Evolutionary conservation across 768 basidiomycete genomes (phyloP).

Genomic region (Gyrodon lividus): DNA sequence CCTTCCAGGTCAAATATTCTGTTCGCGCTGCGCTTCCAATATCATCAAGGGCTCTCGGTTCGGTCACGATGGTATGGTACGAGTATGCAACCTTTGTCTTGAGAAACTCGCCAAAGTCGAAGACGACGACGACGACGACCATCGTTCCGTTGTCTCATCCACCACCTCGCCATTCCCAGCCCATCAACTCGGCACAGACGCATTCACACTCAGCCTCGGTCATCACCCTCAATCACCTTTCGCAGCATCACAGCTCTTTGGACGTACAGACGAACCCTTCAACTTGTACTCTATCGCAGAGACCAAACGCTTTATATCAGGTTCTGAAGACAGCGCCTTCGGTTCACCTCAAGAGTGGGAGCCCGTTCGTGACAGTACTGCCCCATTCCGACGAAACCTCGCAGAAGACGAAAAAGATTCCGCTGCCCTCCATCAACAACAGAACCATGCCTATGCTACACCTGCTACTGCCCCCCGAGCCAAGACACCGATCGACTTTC

Average conservation of each 20-base stretch:
- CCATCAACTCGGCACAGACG: constrained; percentile 65
- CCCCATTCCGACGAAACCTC: constrained; percentile 73
- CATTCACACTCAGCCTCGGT: constrained; percentile 36
- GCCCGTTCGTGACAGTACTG: constrained; percentile 52
- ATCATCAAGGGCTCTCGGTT: constrained; percentile 93
- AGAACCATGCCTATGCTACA: constrained; percentile 13
- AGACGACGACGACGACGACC: constrained; percentile 88
- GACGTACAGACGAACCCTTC: constrained; percentile 74
- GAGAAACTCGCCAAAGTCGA: constrained; percentile 86
- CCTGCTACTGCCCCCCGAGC: constrained; percentile 39
- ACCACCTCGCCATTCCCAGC: constrained; percentile 69
- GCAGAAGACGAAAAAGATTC: constrained; percentile 75
- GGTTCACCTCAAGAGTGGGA: constrained; percentile 53
- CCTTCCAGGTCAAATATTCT: constrained; percentile 89
- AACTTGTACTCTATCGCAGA: constrained; percentile 83
- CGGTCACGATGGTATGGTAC: constrained; percentile 91
- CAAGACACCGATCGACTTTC: constrained; percentile 59
- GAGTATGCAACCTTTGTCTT: constrained; percentile 95
- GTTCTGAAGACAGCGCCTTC: constrained; percentile 54
- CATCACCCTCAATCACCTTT: constrained; percentile 82
- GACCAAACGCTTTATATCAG: constrained; percentile 54
- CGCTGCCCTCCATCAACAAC: constrained; percentile 41
- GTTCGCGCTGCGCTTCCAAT: constrained; percentile 94
- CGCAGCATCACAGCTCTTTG: constrained; percentile 81
- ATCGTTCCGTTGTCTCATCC: constrained; percentile 75